Evolutionary conservation across 192 early-diverging fungal species (phyloP), one percentile per base, ranked within the genome.

Genomic region (Chytriomyces sp.): DNA sequence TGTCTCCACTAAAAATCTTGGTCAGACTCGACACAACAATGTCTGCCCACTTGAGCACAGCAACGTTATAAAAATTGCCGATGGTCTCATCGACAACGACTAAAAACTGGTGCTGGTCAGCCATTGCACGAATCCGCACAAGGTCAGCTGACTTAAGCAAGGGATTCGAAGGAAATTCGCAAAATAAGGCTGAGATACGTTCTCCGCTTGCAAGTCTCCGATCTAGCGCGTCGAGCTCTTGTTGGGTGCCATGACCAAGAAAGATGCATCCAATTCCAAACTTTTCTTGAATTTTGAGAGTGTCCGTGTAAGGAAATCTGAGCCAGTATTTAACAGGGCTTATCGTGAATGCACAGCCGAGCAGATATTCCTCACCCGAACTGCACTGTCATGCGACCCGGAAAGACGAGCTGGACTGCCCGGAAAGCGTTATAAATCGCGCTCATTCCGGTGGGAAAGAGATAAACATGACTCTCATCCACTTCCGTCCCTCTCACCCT

Each of bases 101-200:
- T 53, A 93, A 81, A 73, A 91, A 93, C 8, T 83, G 83, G 77
- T 92, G 85, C 61, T 82, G 58, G 73, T 94, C 86, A 0, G 95
- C 93, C 61, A 99, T 80, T 2, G 54, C 59, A 19, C 91, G 87
- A 52, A 99, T 77, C 17, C 90, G 87, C 39, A 80, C 76, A 53
- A 99, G 49, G 64, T 96, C 89, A 25, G 94, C 84, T 0, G 94
- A 90, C 74, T 91, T 92, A 31, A 94, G 84, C 39, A 99, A 80
- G 25, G 96, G 96, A 75, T 99, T 99, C 40, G 90, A 91, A 6
- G 96, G 96, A 58, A 96, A 94, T 79, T 99, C 96, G 78, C 91
- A 91, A 62, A 96, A 94, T 1, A 99, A 80, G 17, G 91, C 89
- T 59, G 92, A 75, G 40, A 97, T 91, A 39, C 76, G 78, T 56